Percentiles rank a stretch among this genome's conserved stretches.
Conservation (phyloP, 352 stramenopile genomes). For the Pythium aristosporum region DNA sequence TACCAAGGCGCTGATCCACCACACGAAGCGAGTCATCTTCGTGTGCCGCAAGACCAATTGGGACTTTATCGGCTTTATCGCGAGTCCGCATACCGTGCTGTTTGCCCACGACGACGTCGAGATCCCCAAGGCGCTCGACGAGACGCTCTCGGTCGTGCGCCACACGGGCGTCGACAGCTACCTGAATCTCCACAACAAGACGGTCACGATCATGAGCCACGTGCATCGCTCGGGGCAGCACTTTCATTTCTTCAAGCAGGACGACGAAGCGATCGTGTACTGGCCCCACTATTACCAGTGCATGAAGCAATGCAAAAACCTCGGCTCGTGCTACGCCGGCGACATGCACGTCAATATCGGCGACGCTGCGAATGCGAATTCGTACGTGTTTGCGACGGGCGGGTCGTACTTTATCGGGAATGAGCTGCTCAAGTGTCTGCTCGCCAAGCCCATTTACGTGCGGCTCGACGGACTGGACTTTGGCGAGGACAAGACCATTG, state of each 20-base stretch:
- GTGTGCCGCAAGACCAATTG: conserved; percentile 77
- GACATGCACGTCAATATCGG: conserved; percentile 84
- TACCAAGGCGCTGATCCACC: conserved; percentile 46
- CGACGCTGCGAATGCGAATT: conserved; percentile 58
- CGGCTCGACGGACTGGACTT: conserved; percentile 66
- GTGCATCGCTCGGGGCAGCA: conserved; percentile 46
- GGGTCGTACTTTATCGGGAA: conserved; percentile 77
- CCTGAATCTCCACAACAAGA: conserved; percentile 83
- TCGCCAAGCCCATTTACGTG: conserved; percentile 61
- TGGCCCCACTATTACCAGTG: conserved; percentile 84
- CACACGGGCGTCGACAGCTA: conserved; percentile 68
- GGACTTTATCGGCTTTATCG: conserved; percentile 72
- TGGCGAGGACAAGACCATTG: conserved; percentile 76
- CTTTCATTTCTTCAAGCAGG: conserved; percentile 70
- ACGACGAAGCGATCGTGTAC: conserved; percentile 72
- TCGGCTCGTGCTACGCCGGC: conserved; percentile 67
- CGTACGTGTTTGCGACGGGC: conserved; percentile 77
- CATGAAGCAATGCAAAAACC: conserved; percentile 64
- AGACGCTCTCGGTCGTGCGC: conserved; percentile 59
- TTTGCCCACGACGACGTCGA: conserved; percentile 68
- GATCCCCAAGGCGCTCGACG: conserved; percentile 47
- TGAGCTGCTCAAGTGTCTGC: conserved; percentile 60
- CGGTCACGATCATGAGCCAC: conserved; percentile 76
- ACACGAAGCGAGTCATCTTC: conserved; percentile 64
- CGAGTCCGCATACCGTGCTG: conserved; percentile 58